phyloP scores from a whole-genome alignment of 2,329 filamentous ascomycete species.

The Neophaeococcomyces aloes region DNA sequence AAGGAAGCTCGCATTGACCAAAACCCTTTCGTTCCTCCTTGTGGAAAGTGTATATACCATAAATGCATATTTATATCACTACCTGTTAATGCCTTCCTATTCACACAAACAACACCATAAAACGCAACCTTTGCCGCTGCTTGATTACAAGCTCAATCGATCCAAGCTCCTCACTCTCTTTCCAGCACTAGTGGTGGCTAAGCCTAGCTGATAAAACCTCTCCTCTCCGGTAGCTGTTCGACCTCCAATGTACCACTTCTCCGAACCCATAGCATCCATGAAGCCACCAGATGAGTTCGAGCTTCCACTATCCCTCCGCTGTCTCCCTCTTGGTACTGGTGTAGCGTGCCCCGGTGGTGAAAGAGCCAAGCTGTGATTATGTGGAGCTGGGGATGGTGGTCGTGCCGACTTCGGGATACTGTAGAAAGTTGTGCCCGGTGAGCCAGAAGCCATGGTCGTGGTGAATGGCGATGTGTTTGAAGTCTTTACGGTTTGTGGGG shows the following conservation, averaged over 20 bases:
- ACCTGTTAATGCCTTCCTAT: no score
- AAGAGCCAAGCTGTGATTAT: slow-evolving; percentile 28
- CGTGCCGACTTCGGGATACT: no score
- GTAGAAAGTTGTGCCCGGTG: slow-evolving; percentile 18
- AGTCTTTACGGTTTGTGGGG: slow-evolving; percentile 27
- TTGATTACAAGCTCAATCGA: slow-evolving; percentile 40
- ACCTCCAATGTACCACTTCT: slow-evolving; percentile 44
- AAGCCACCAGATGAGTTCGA: slow-evolving; percentile 39
- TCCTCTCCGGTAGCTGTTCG: slow-evolving; percentile 38
- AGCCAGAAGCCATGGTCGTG: slow-evolving; percentile 16
- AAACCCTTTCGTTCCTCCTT: no score
- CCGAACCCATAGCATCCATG: slow-evolving; percentile 35
- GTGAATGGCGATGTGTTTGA: slow-evolving; percentile 14
- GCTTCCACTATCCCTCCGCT: slow-evolving; percentile 38
- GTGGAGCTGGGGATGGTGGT: slow-evolving; percentile 16
- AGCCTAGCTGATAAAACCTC: slow-evolving; percentile 38
- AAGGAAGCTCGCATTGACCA: no score
- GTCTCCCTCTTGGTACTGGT: slow-evolving; percentile 26
- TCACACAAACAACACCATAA: no score
- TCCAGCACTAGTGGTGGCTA: slow-evolving; percentile 36
- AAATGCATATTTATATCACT: no score
- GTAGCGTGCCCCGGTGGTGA: slow-evolving; percentile 22
- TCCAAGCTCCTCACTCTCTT: slow-evolving; percentile 38
- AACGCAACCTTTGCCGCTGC: no score
- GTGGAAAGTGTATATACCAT: no score